Base-by-base conservation (phyloP, 768 basidiomycete genomes). In the Termitomyces sp. region DNA sequence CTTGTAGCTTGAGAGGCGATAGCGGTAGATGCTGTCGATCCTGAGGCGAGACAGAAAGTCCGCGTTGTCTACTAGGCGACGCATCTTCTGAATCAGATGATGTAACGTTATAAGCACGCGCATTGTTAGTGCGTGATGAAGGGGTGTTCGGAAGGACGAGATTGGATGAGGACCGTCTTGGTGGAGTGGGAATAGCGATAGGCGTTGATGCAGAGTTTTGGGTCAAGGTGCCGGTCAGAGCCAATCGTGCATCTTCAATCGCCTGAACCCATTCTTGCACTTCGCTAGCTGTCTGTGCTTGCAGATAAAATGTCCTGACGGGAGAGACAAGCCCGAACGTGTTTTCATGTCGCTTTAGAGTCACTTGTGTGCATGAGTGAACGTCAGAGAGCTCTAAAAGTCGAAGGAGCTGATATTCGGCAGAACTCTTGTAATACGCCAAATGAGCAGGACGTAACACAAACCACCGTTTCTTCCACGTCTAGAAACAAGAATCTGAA, bases 401-500 rank as follows among this genome's bases (percentile, higher is more conserved):
- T 20, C 90, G 86, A 28, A 94, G 86, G 3, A 98, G 83, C 71
- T 95, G 81, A 75, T 98, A 98, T 72, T 99, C 96, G 56, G 91
- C 90, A 33, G 90, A 87, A 49, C 84, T 93, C 78, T 98, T 98
- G 84, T 98, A 98, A 73, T 96, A 98, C 3, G 94, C 94, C 51
- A 99, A 76, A 71, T 97, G 93, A 2, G 89, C 90, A 0, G 92
- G 84, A 18, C 96, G 84, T 58, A 99, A 75, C 2, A 99, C 97
- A 65, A 98, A 98, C 96, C 96, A 98, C 22, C 95, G 84, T 74
- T 94, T 95, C 81, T 98, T 98, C 97, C 97, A 99, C 1, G 90
- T 94, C 94, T 96, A 67, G n/a, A 60, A 49, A 44, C 62, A 47
- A 43, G 32, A 49, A 55, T 24, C 54, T 56, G 38, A 51, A 26